phyloP scores from a whole-genome alignment of 73 alveolate species.

The Effrenium voratum region DNA sequence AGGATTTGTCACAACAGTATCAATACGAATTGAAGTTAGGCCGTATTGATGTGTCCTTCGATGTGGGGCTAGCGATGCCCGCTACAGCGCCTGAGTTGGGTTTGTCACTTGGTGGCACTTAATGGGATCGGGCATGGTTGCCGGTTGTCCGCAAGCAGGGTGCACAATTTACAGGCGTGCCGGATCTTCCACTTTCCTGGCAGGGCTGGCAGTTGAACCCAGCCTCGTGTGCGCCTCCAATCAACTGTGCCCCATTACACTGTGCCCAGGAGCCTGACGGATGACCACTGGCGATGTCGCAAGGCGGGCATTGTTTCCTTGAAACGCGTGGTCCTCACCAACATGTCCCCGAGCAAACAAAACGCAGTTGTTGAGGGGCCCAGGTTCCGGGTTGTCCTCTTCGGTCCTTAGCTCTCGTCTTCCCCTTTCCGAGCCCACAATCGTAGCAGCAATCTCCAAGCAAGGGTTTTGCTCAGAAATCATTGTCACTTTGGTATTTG shows the following conservation, averaged over 20 bases:
- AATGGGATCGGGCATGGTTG: neutral
- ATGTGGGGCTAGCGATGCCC: constrained; percentile 9
- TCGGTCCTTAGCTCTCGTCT: neutral
- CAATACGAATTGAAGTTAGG: neutral
- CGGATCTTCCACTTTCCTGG: neutral
- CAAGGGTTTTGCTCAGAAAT: neutral
- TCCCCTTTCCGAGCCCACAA: neutral
- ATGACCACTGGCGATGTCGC: constrained; percentile 68
- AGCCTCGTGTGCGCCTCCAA: neutral
- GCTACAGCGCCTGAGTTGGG: constrained; percentile 68
- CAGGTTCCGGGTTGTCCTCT: too few species aligned
- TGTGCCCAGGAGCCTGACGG: constrained; percentile 33
- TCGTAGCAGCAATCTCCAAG: neutral
- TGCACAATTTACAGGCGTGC: neutral
- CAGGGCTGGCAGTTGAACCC: neutral
- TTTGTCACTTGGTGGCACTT: constrained; percentile 9
- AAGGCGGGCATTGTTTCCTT: too few species aligned
- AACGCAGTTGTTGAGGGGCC: neutral
- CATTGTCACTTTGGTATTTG: neutral
- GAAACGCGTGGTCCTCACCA: too few species aligned
- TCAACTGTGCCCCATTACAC: neutral
- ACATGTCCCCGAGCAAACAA: too few species aligned
- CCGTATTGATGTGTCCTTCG: neutral
- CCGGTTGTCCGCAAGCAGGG: neutral
- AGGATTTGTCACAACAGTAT: neutral